Conservation (phyloP, 1,139 yeast genomes). For the Trichomonascaceae sp. region DNA sequence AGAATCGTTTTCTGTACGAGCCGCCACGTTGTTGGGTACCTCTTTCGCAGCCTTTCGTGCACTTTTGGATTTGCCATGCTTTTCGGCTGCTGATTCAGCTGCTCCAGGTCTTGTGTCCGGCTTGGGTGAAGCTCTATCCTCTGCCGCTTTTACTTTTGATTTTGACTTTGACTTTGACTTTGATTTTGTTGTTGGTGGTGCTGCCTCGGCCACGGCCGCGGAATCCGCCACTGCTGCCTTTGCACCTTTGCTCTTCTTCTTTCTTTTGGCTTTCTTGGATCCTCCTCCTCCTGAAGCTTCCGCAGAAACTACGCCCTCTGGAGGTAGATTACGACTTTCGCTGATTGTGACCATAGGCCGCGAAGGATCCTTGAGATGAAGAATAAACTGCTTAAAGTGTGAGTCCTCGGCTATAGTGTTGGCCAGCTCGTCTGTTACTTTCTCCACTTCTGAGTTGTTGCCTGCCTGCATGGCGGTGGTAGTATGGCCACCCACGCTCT, state of each 20-base stretch:
- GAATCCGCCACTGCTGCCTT: neutral
- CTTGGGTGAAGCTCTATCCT: no score
- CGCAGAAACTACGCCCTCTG: neutral
- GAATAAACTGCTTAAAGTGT: constrained; percentile 10
- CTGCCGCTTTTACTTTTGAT: neutral
- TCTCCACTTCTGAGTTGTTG: no score
- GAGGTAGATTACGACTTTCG: neutral
- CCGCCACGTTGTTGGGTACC: no score
- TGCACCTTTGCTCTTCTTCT: constrained; percentile 4
- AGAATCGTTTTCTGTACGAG: no score
- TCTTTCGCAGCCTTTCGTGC: no score
- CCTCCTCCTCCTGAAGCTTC: constrained; percentile 1
- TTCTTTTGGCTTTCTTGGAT: constrained; percentile 2
- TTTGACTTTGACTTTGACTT: neutral
- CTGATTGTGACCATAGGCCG: constrained; percentile 1
- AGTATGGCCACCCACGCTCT: no score
- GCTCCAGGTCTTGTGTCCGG: no score
- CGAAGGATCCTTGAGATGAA: constrained; percentile 7
- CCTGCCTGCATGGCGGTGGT: no score
- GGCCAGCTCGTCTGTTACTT: constrained; percentile 8
- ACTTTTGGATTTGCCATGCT: no score
- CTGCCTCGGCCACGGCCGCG: neutral
- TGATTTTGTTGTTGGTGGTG: neutral
- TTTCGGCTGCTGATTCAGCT: no score
- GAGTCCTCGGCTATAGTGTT: constrained; percentile 13